Base-by-base conservation (phyloP, 345 rosid genomes). In the Bruguiera parviflora region DNA sequence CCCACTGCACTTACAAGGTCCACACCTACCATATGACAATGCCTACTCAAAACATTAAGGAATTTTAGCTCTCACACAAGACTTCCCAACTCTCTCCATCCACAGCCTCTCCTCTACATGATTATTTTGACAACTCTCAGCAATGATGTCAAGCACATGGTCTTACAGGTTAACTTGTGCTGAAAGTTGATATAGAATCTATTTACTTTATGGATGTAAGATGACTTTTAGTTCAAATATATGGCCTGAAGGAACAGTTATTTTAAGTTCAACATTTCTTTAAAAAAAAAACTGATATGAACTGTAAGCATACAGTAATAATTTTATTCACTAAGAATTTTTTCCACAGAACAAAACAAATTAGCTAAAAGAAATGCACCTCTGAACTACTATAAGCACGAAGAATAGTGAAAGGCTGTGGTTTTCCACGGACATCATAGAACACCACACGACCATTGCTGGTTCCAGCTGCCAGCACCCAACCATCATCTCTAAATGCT, bases 401-500 rank as follows among this genome's bases (percentile, higher is more conserved):
- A 73, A 95, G 92, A 80, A 88, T 88, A 51, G 94, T 86, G 53
- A 87, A 82, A 63, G 98, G 98, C 78, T 89, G 90, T 27, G 95
- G 90, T 71, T 88, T 95, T 77, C 89, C 92, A 31, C 98, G 98
- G 74, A 95, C 84, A 75, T 95, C 98, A 65, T 90, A 92, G 71
- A 95, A 92, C 53, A 92, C 99, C 65, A 95, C 88, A 64, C 90
- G 84, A 60, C 98, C 99, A 71, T 80, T 88, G 79, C 94, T 79
- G 33, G 98, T 92, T 75, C 99, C 99, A 69, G 96, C 96, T 74
- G 94, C 92, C 74, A 92, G 82, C 69, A 88, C 70, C 92, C 82
- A 78, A 58, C 96, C 99, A 86, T 92, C 97, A 73, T 95, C 99
- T 83, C 87, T 89, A 81, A 84, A 92, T 65, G 96, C 94, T 84